A percentile compares a stretch with the other conserved stretches of the same genome.
These are phyloP conservation scores for Pseudocercospora pini-densiflorae DNA, from an alignment of 2,329 filamentous ascomycete species.

Conservation along the genomic window DNA sequence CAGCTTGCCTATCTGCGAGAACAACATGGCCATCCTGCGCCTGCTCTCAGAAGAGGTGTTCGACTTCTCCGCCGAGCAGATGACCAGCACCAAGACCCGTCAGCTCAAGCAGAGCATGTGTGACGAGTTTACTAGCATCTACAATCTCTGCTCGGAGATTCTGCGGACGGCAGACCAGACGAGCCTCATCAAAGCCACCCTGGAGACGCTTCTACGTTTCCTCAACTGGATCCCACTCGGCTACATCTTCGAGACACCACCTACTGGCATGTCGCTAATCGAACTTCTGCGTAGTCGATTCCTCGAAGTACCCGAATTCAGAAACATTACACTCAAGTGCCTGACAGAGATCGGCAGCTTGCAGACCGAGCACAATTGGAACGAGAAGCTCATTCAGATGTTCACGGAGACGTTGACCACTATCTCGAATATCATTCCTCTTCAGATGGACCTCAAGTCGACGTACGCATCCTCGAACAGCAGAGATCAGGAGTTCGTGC, in stretches of 20 bases:
- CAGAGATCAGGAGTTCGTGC: conserved; percentile 94
- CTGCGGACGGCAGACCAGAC: conserved; percentile 86
- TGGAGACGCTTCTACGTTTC: conserved; percentile 93
- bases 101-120: conserved; percentile 99
- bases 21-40: conserved; percentile 98
- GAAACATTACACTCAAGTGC: conserved; percentile 95
- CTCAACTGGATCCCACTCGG: conserved; percentile 99
- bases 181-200: conserved; percentile 90
- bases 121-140: conserved; percentile 97
- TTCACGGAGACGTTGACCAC: conserved; percentile 95
- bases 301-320: conserved; percentile 90
- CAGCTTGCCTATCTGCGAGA: conserved; percentile 96
- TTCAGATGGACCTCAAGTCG: conserved; percentile 85
- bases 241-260: conserved; percentile 95
- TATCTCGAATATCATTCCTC: conserved; percentile 89
- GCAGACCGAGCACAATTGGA: conserved; percentile 84
- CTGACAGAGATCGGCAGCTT: conserved; percentile 96
- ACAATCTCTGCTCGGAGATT: conserved; percentile 95
- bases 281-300: conserved; percentile 92
- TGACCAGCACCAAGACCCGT: conserved; percentile 97
- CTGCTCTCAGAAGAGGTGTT: conserved; percentile 98
- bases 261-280: conserved; percentile 68
- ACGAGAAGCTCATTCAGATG: conserved; percentile 97
- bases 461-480: conserved; percentile 93
- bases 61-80: conserved; percentile 97